Percentiles rank a stretch among this genome's conserved stretches.
These are phyloP conservation scores for Ophiostoma ulmi DNA, from an alignment of 2,329 filamentous ascomycete species.

Conservation along the genomic window DNA sequence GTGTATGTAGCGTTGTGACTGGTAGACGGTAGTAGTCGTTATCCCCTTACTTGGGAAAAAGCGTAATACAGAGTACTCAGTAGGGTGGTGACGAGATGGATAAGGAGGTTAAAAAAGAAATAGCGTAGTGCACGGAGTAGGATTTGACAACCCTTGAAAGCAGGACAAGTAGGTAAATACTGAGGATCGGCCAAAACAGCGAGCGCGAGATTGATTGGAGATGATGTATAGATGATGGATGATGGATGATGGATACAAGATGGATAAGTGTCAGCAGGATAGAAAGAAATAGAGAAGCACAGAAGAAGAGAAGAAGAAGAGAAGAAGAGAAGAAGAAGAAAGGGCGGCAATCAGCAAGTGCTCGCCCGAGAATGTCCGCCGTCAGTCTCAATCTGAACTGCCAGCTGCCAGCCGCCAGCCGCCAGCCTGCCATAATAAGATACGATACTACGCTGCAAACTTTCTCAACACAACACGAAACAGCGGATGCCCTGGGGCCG, in stretches of 20 bases:
- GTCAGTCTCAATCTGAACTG: too few relatives aligned
- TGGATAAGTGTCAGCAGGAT: too few relatives aligned
- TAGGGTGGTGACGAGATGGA: too few relatives aligned
- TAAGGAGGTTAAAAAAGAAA: too few relatives aligned
- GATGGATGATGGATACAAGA: too few relatives aligned
- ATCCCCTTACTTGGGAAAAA: neutral
- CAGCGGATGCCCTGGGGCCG: constrained; percentile 8
- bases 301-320: neutral
- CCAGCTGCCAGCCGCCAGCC: neutral
- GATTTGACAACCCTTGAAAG: too few relatives aligned
- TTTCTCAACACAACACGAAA: neutral
- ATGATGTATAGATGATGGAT: too few relatives aligned
- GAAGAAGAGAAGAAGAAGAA: neutral
- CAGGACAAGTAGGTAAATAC: neutral
- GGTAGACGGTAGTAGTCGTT: neutral
- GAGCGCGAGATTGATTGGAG: too few relatives aligned
- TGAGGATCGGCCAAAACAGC: too few relatives aligned
- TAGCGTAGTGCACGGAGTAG: too few relatives aligned
- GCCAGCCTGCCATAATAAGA: neutral
- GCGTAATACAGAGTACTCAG: neutral
- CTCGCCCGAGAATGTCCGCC: too few relatives aligned
- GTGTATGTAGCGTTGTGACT: neutral
- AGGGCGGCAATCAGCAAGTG: too few relatives aligned
- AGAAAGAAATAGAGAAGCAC: neutral
- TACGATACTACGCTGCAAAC: neutral